Evolutionary conservation across 352 stramenopile genomes (phyloP).

Genomic region (Elongisporangium senticosum): DNA sequence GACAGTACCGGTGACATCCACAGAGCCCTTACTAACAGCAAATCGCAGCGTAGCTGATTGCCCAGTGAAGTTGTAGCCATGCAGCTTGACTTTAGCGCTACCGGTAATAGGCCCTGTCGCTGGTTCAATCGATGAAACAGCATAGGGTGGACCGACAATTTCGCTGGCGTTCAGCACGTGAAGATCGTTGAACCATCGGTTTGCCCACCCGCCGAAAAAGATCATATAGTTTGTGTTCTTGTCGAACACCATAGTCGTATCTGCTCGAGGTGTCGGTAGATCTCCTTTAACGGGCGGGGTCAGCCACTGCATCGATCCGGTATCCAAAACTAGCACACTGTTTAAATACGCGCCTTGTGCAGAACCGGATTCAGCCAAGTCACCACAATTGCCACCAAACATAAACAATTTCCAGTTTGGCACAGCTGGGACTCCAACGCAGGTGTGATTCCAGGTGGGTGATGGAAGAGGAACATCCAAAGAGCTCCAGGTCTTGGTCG

Average conservation of each 20-base stretch:
- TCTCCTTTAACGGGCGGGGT: slow-evolving; percentile 64
- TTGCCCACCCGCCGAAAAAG: slow-evolving; percentile 96
- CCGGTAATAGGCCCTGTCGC: slow-evolving; percentile 93
- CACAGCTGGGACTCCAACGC: slow-evolving; percentile 91
- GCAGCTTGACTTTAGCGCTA: slow-evolving; percentile 83
- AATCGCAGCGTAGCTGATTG: slow-evolving; percentile 88
- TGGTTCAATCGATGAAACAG: slow-evolving; percentile 88
- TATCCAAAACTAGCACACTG: slow-evolving; percentile 90
- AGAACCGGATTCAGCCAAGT: slow-evolving; percentile 83
- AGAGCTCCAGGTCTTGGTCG: slow-evolving; percentile 81
- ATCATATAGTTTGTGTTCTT: slow-evolving; percentile 85
- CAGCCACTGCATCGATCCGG: slow-evolving; percentile 75
- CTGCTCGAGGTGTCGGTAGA: slow-evolving; percentile 83
- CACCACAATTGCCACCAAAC: slow-evolving; percentile 95
- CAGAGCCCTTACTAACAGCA: slow-evolving; percentile 89
- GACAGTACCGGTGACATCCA: slow-evolving; percentile 88
- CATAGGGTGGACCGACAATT: slow-evolving; percentile 95
- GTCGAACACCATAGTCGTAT: slow-evolving; percentile 94
- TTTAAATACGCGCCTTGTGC: slow-evolving; percentile 88
- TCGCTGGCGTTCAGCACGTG: slow-evolving; percentile 91
- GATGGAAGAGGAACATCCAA: slow-evolving; percentile 42
- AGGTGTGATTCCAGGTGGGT: slow-evolving; percentile 94
- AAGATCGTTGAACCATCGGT: slow-evolving; percentile 93
- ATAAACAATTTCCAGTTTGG: slow-evolving; percentile 97
- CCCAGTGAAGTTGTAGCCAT: slow-evolving; percentile 91